phyloP scores from a whole-genome alignment of 768 basidiomycete genomes.

The Suillus subluteus region DNA sequence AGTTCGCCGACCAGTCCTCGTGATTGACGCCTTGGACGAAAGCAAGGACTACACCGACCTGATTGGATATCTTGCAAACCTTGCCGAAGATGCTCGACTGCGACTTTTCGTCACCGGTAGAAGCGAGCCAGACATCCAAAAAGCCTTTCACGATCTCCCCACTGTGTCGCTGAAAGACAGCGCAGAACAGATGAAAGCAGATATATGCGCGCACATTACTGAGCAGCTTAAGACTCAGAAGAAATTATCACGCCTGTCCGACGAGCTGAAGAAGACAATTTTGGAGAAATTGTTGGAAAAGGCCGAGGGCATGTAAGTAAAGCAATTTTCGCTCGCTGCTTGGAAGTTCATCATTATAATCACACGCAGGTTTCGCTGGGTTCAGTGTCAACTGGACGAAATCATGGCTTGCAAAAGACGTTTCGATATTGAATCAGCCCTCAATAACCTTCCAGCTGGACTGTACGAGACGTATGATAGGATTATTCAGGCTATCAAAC shows the following conservation, averaged over 20 bases:
- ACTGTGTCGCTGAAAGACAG: slow-evolving; percentile 7
- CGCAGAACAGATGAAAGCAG: background rate
- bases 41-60: slow-evolving; percentile 10
- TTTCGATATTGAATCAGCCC: slow-evolving; percentile 8
- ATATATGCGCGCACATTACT: slow-evolving; percentile 5
- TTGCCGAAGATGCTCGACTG: slow-evolving; percentile 4
- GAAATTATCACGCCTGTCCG: background rate
- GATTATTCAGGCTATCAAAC: slow-evolving; percentile 20
- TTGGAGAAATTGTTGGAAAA: slow-evolving; percentile 8
- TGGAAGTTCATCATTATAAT: background rate
- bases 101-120: slow-evolving; percentile 16
- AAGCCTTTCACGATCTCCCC: background rate
- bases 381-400: slow-evolving; percentile 11
- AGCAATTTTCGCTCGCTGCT: background rate
- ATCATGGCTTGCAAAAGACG: slow-evolving; percentile 1
- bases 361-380: slow-evolving; percentile 13
- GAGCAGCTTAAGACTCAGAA: slow-evolving; percentile 4
- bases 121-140: background rate
- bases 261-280: background rate
- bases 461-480: slow-evolving; percentile 27
- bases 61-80: background rate
- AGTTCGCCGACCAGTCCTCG: background rate
- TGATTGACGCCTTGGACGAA: slow-evolving; percentile 21
- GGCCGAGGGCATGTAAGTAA: slow-evolving; percentile 12
- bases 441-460: slow-evolving; percentile 19